Base-by-base conservation (phyloP, 2,329 filamentous ascomycete species). In the Aspergillus ustus region DNA sequence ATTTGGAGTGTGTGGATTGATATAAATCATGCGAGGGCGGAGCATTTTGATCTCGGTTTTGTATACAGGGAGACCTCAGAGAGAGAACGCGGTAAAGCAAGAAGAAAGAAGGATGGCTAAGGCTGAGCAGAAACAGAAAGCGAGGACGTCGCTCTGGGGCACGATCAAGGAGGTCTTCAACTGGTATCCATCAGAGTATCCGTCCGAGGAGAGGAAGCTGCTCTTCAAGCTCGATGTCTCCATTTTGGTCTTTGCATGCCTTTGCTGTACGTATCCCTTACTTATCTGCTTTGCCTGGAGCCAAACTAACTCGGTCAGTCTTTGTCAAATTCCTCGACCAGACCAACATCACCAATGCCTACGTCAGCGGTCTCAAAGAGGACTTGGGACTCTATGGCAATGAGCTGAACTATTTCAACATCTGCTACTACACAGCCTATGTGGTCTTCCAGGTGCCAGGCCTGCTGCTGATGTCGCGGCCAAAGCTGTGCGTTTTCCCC, bases 341-440 rank as follows among this genome's bases (percentile, higher is more conserved):
- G 45, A 70, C 72, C 2, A 74, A 74, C 50, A 73, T 73, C 59
- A 73, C 64, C 66, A 74, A 74, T 69, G 73, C 73, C 19, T 75
- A 75, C 17, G 72, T 73, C 7, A 73, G 69, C 46, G 73, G 73
- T 0, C 62, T 75, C 4, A 75, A 75, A 48, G 73, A 75, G 20
- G 73, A 73, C 52, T 69, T 74, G 9, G 55, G 56, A 19, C 67
- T 75, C 2, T 66, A 73, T 43, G 72, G 73, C 1, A 73, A 75
- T 56, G 63, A 74, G 20, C 66, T 72, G 19, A 73, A 72, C 48
- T 74, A 73, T 46, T 73, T 73, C 57, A 73, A 72, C 55, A 64
- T 73, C 13, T 74, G 72, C 57, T 73, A 73, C 40, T 71, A 65
- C 25, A 70, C 69, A 6, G 69, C 71, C 48, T 75, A 75, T 56